These are phyloP conservation scores for Podila epigama DNA, from an alignment of 192 early-diverging fungal species.

Conservation along the genomic window DNA sequence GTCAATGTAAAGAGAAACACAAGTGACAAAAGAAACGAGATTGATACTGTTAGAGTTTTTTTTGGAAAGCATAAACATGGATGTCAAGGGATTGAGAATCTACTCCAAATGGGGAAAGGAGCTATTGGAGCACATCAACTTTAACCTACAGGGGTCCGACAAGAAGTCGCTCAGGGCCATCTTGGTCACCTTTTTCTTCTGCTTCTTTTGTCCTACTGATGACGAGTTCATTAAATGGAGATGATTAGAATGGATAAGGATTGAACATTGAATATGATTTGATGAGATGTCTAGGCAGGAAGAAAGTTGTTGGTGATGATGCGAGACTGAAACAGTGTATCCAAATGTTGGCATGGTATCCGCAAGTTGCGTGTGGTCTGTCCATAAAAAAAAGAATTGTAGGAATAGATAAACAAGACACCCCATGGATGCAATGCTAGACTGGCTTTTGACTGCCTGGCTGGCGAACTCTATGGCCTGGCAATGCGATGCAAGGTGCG, in stretches of 20 bases:
- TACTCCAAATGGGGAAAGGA: constrained; percentile 31
- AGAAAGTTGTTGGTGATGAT: too few relatives aligned
- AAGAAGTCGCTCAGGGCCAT: constrained; percentile 90
- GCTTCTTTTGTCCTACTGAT: constrained; percentile 52
- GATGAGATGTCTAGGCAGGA: too few relatives aligned
- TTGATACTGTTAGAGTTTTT: neutral
- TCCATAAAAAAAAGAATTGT: too few relatives aligned
- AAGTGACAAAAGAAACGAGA: constrained; percentile 6
- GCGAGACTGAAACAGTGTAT: too few relatives aligned
- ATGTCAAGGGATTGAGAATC: constrained; percentile 36
- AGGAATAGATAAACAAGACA: too few relatives aligned
- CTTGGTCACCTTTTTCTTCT: constrained; percentile 86
- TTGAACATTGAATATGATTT: too few relatives aligned
- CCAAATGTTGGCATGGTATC: too few relatives aligned
- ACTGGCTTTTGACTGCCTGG: neutral
- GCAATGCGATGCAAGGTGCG: neutral
- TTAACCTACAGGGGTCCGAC: constrained; percentile 63
- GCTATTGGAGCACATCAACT: constrained; percentile 8
- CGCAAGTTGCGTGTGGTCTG: too few relatives aligned
- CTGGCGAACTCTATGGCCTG: neutral
- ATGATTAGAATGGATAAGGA: neutral
- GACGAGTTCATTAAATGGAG: neutral
- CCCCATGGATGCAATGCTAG: neutral
- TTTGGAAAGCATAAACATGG: constrained; percentile 2
- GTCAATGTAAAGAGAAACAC: neutral